Percentiles rank a stretch among this genome's conserved stretches.
Evolutionary conservation across 331 rosid species (phyloP).

Genomic region (Pyracantha coccinea): DNA sequence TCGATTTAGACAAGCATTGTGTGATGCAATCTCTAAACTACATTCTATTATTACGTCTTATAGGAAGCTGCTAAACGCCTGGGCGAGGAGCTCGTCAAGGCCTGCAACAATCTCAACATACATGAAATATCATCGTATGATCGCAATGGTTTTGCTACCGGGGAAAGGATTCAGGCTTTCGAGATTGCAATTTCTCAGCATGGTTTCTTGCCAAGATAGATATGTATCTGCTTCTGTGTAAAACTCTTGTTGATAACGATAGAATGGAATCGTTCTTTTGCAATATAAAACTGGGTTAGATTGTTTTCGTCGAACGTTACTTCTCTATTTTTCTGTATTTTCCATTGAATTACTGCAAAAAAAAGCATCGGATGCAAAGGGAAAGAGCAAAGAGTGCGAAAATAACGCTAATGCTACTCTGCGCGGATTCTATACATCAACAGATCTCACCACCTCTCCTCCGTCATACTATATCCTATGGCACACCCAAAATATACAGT

Average conservation of each 20-base stretch:
- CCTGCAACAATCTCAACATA: constrained; percentile 54
- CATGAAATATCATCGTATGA: constrained; percentile 68
- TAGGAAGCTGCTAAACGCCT: constrained; percentile 79
- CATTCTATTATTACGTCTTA: background rate
- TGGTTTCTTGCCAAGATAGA: constrained; percentile 67
- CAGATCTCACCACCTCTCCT: background rate
- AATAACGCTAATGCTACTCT: background rate
- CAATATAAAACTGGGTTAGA: background rate
- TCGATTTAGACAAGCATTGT: background rate
- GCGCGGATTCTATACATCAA: background rate
- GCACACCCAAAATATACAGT: background rate
- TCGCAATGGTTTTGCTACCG: constrained; percentile 59
- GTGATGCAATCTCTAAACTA: background rate
- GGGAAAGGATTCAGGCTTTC: constrained; percentile 62
- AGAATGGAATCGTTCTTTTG: background rate
- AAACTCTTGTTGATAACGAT: background rate
- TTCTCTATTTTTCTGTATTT: background rate
- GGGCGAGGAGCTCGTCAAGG: constrained; percentile 67
- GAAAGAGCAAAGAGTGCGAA: background rate
- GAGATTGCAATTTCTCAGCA: constrained; percentile 51
- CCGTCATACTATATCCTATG: background rate
- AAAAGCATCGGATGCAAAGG: background rate
- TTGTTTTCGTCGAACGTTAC: background rate
- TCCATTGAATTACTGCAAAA: background rate
- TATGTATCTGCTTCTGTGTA: background rate